Percentiles rank a stretch among this genome's conserved stretches.
Evolutionary conservation across 1,284 basidiomycete species (phyloP).

Genomic region (Jaminaea rosea): DNA sequence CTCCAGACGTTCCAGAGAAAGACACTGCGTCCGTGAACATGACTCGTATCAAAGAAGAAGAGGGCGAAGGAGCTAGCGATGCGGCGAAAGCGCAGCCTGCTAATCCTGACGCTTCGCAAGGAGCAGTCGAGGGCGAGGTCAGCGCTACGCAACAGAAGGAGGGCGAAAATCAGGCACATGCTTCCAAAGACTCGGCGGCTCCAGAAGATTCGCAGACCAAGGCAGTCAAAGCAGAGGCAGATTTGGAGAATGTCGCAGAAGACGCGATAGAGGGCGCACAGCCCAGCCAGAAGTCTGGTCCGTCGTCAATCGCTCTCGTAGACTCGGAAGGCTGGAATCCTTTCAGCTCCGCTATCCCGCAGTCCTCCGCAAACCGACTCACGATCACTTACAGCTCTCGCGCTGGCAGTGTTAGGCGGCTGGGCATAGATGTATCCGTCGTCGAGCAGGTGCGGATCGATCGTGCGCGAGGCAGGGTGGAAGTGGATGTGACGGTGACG

Average conservation of each 20-base stretch:
- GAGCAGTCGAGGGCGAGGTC: too few relatives aligned
- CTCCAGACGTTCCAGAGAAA: neutral
- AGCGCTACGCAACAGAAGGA: too few relatives aligned
- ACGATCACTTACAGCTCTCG: conserved; percentile 90
- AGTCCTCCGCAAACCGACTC: conserved; percentile 52
- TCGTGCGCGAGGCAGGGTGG: conserved; percentile 72
- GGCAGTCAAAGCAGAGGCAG: neutral
- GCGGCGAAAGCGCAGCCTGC: too few relatives aligned
- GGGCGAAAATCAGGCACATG: neutral
- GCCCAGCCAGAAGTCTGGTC: too few relatives aligned
- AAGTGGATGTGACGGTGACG: conserved; percentile 60
- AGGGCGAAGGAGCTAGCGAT: too few relatives aligned
- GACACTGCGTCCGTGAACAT: too few relatives aligned
- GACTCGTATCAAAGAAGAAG: too few relatives aligned
- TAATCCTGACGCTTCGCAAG: too few relatives aligned
- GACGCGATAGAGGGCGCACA: neutral
- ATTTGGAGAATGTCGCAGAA: neutral
- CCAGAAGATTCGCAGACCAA: neutral
- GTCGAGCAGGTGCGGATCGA: conserved; percentile 72
- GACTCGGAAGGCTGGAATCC: too few relatives aligned
- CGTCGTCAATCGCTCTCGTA: too few relatives aligned
- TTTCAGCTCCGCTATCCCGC: too few relatives aligned
- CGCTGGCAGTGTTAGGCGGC: conserved; percentile 67
- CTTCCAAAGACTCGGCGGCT: neutral
- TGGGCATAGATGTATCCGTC: conserved; percentile 79